A percentile compares a stretch with the other conserved stretches of the same genome.
These are phyloP conservation scores for Cladophialophora yegresii DNA, from an alignment of 2,329 filamentous ascomycete species.

Conservation along the genomic window DNA sequence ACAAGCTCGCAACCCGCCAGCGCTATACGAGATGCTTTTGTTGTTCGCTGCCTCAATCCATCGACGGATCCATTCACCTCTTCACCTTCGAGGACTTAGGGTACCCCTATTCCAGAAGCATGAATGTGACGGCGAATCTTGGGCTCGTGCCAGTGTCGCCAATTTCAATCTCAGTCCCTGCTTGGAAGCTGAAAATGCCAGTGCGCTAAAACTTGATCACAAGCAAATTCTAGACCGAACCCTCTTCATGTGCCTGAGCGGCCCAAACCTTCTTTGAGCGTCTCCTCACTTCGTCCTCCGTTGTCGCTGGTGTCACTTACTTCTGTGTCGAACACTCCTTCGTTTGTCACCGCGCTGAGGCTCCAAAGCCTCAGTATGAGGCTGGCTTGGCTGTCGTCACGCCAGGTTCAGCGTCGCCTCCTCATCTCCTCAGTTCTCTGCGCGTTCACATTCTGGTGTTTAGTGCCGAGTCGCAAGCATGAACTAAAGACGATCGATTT, in stretches of 20 bases:
- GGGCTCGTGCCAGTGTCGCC: background rate
- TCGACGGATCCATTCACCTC: background rate
- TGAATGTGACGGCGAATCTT: background rate
- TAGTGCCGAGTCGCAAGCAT: slow-evolving; percentile 16
- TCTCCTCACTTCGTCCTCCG: background rate
- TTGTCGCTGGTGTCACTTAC: background rate
- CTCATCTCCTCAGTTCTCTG: slow-evolving; percentile 16
- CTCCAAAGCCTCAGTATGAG: slow-evolving; percentile 13
- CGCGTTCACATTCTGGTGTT: slow-evolving; percentile 12
- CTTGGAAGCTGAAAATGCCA: background rate
- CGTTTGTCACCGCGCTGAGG: background rate
- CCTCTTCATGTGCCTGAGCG: background rate
- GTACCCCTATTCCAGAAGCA: background rate
- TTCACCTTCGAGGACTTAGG: background rate
- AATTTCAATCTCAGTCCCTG: background rate
- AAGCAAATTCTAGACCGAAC: background rate
- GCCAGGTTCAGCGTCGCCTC: slow-evolving; percentile 20
- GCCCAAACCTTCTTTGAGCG: background rate
- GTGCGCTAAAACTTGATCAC: background rate
- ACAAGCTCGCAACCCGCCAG: slow-evolving; percentile 2
- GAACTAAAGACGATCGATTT: slow-evolving; percentile 7
- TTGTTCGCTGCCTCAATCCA: background rate
- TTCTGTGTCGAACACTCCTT: background rate
- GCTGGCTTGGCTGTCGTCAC: slow-evolving; percentile 14
- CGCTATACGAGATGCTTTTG: background rate